phyloP scores from a whole-genome alignment of 352 stramenopile species.

The Globisporangium uncinulatum region DNA sequence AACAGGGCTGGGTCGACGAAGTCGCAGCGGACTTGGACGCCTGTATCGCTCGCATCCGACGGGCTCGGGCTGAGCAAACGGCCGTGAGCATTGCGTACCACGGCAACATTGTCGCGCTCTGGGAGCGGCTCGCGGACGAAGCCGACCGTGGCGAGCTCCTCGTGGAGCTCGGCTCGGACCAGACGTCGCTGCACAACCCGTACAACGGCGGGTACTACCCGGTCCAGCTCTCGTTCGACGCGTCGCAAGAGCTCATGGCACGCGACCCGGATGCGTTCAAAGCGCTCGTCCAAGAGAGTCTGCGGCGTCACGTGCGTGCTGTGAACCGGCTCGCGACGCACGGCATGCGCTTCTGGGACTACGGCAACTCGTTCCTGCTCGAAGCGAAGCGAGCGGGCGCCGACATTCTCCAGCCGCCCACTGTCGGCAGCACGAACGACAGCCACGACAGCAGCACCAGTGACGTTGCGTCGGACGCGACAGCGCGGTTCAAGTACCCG shows the following conservation, averaged over 20 bases:
- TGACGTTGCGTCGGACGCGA: too few relatives aligned
- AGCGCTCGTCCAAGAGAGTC: constrained; percentile 65
- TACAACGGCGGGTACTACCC: constrained; percentile 90
- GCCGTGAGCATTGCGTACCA: constrained; percentile 79
- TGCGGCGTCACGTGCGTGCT: constrained; percentile 70
- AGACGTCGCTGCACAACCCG: constrained; percentile 89
- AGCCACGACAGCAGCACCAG: constrained; percentile 38
- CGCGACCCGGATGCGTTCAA: constrained; percentile 73
- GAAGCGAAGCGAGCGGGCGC: constrained; percentile 78
- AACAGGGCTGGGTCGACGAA: constrained; percentile 85
- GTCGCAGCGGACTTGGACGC: constrained; percentile 62
- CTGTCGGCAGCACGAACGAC: constrained; percentile 17
- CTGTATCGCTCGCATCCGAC: constrained; percentile 54
- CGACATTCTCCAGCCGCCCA: constrained; percentile 37
- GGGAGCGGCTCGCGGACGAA: constrained; percentile 76
- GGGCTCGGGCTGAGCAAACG: constrained; percentile 50
- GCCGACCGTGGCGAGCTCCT: constrained; percentile 72
- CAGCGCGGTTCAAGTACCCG: constrained; percentile 65
- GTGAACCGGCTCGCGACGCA: constrained; percentile 74
- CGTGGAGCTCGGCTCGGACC: constrained; percentile 83
- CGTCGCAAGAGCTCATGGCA: constrained; percentile 78
- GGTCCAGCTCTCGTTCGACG: constrained; percentile 75
- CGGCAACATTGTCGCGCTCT: constrained; percentile 85
- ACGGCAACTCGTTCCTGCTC: constrained; percentile 88
- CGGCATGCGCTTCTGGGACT: constrained; percentile 89